Evolutionary conservation across 2,329 filamentous ascomycete species (phyloP).

Genomic region (Diplodia intermedia): DNA sequence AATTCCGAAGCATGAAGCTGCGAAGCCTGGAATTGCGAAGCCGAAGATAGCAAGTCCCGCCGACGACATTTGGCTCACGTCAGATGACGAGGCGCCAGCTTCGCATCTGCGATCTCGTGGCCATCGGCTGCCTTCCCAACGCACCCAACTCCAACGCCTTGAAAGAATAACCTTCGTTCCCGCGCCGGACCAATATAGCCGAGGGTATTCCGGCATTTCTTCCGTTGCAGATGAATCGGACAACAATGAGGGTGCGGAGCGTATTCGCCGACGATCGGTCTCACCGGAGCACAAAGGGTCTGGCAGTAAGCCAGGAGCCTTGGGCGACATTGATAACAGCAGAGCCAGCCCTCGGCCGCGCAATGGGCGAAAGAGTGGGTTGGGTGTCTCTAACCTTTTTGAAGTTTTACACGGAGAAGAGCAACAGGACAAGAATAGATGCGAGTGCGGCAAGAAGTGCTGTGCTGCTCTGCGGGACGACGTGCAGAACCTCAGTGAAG

Average conservation of each 20-base stretch:
- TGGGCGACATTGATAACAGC: conserved; percentile 8
- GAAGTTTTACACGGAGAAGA: conserved; percentile 2
- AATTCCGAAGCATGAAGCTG: not conserved
- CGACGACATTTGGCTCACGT: conserved; percentile 31
- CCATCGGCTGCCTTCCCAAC: conserved; percentile 15
- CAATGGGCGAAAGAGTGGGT: conserved; percentile 12
- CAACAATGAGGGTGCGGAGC: not conserved
- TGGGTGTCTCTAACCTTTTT: not conserved
- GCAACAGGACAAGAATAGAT: not conserved
- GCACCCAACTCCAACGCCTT: not conserved
- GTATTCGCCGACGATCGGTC: not conserved
- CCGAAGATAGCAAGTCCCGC: not conserved
- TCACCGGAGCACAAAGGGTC: not conserved
- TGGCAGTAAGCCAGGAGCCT: not conserved
- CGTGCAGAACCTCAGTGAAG: not conserved
- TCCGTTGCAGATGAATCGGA: not conserved
- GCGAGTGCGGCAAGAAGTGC: conserved; percentile 31
- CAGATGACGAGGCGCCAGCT: conserved; percentile 20
- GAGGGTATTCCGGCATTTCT: not conserved
- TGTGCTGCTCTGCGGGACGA: conserved; percentile 23
- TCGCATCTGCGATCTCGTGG: not conserved
- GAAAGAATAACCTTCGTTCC: not conserved
- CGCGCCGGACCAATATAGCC: not conserved
- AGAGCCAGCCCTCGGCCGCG: conserved; percentile 2
- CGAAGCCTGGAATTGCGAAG: not conserved